Evolutionary conservation across 495 filamentous ascomycete genomes (phyloP), one percentile per base, ranked within the genome.

Genomic region (Aspergillus diversus): DNA sequence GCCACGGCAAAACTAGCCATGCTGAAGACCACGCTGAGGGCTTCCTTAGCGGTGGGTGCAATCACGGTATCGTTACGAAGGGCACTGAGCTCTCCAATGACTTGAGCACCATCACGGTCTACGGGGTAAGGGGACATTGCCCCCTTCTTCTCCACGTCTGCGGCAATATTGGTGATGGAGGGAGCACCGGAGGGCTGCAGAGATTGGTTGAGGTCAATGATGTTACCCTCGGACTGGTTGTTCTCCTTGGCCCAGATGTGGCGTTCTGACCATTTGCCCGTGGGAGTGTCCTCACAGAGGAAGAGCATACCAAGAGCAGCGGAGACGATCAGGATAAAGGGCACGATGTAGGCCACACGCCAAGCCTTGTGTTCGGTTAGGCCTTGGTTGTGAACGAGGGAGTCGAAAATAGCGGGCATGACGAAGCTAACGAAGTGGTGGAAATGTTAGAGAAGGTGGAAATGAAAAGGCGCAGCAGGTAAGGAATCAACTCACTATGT

Each of bases 351-450:
- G 55, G 90, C 81, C 3, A 97, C 85, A 33, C 93, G 86, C 93
- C 93, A 97, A 7, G 93, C 90, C 27, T 86, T 79, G 63, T 91
- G 86, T 12, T 85, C 71, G 1, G 81, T 72, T 48, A 92, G 80
- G 4, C 86, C 84, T 47, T 72, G 80, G 5, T 78, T 56, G 0
- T 77, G 37, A 39, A 94, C 87, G n/a, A 96, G 80, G 6, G 90
- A 90, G 73, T 97, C 90, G 73, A 86, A 93, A 51, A 96, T 86
- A 5, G 93, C 93, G 1, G 94, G 94, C 93, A 98, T 98, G 63
- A 96, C 83, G 76, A 97, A 97, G 73, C 89, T 90, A 33, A 13
- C 27, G 15, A 17, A 9, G 2, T 50, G n/a, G 9, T 33, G 7
- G 34, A 17, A 34, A 7, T 1, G 50, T 58, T 48, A 61, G 33